Conservation (phyloP, 257 asterid genomes). For the Parsonsia alboflavescens region DNA sequence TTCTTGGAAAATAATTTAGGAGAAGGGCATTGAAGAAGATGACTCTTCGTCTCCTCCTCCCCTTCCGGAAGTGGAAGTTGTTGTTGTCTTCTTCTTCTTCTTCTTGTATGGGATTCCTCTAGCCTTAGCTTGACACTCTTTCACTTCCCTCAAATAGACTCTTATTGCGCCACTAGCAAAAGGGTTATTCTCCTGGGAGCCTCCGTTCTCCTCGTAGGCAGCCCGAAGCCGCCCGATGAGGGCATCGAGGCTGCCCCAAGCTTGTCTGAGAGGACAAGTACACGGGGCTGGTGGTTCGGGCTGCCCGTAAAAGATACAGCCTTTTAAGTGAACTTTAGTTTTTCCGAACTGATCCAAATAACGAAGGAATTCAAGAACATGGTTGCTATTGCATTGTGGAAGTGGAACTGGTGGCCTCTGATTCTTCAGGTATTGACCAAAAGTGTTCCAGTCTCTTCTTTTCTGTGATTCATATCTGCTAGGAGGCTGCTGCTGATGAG, state of each 20-base stretch:
- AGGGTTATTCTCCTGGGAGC: constrained; percentile 64
- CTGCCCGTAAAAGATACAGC: constrained; percentile 70
- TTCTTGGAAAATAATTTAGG: constrained; percentile 26
- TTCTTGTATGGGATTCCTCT: constrained; percentile 68
- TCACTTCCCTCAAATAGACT: constrained; percentile 63
- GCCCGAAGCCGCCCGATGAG: constrained; percentile 74
- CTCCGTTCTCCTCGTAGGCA: constrained; percentile 81
- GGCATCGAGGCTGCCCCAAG: constrained; percentile 84
- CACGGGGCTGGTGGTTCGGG: constrained; percentile 82
- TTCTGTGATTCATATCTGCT: constrained; percentile 72
- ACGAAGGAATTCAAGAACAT: constrained; percentile 55
- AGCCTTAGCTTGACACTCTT: constrained; percentile 67
- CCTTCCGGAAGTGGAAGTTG: constrained; percentile 1
- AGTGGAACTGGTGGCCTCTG: constrained; percentile 56
- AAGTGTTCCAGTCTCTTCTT: constrained; percentile 82
- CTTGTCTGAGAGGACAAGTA: constrained; percentile 67
- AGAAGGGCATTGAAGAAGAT: constrained; percentile 42
- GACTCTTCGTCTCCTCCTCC: constrained; percentile 35
- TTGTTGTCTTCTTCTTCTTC: constrained; percentile 52
- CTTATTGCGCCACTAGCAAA: constrained; percentile 65
- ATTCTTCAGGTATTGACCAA: constrained; percentile 64
- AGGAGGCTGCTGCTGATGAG: constrained; percentile 20
- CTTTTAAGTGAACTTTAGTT: constrained; percentile 71
- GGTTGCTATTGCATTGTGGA: constrained; percentile 52
- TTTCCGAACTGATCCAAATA: constrained; percentile 77